Base-by-base conservation (phyloP, 2,329 filamentous ascomycete species). In the Fusarium sp. region DNA sequence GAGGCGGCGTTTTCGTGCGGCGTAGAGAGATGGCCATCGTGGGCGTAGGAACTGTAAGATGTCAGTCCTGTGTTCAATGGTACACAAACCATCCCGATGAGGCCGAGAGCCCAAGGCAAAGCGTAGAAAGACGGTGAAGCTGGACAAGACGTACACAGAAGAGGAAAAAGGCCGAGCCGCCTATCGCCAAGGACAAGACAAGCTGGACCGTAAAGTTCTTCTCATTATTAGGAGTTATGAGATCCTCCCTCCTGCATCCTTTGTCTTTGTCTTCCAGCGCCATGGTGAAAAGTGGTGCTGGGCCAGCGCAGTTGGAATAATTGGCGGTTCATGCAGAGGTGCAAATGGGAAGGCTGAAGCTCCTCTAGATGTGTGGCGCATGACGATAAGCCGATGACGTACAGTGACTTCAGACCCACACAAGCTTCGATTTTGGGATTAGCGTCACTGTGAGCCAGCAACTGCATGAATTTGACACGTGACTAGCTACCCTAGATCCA, bases 21-120 rank as follows among this genome's bases (percentile, higher is more conserved):
- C 92, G 81, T 98, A 99, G 1, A 99, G 88, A 24, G 92, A 89
- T 57, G 94, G 93, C 96, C 96, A 99, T 90, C 94, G 91, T 73
- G 95, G 95, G 57, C 96, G 92, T 29, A 99, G 86, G 56, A 95
- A 85, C 94, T 96, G 20, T 35, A 33, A 4, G 14, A 9, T 4
- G 10, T 74, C 31, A 74, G 66, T 4, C 22, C 5, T 9, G 8
- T 27, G 3, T 6, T n/a, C 35, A 20, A 22, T 20, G n/a, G 5
- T 44, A 17, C 12, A 49, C 17, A 20, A 29, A 16, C 17, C 1
- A 31, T 24, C 16, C 20, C 8, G 22, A 35, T 10, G 16, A 27
- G 55, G 17, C 22, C 10, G 27, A 51, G 27, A 20, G 31, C 16
- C 6, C 24, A 55, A 27, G 38, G 11, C n/a, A 55, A 7, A 5